A percentile compares a stretch with the other conserved stretches of the same genome.
These are phyloP conservation scores for Taphrina betulina DNA, from an alignment of 1,139 yeast genomes.

Conservation along the genomic window DNA sequence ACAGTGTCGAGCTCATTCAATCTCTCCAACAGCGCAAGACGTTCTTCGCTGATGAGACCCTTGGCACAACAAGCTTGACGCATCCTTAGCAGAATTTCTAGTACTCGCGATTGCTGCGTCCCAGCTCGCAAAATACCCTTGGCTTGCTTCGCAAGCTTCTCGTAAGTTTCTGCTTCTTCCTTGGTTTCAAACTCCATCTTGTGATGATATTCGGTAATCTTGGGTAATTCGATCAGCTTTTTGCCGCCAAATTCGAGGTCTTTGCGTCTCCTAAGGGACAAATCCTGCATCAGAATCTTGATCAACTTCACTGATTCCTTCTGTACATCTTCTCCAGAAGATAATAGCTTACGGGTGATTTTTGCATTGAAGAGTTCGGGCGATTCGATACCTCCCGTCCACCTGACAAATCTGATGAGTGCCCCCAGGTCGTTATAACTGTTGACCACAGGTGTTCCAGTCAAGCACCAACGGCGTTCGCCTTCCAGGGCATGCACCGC, in stretches of 20 bases:
- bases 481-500: constrained; percentile 67
- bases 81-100: constrained; percentile 77
- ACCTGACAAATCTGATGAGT: constrained; percentile 71
- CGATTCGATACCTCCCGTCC: constrained; percentile 82
- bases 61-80: constrained; percentile 89
- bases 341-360: constrained; percentile 51
- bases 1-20: constrained; percentile 27
- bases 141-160: constrained; percentile 68
- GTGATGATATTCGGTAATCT: constrained; percentile 46
- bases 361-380: constrained; percentile 69
- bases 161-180: constrained; percentile 64
- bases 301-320: constrained; percentile 70
- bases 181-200: constrained; percentile 57
- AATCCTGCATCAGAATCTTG: constrained; percentile 78
- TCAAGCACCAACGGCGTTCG: constrained; percentile 75
- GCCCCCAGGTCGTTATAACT: constrained; percentile 83
- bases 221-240: constrained; percentile 74
- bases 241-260: constrained; percentile 68
- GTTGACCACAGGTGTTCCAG: constrained; percentile 94
- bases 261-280: constrained; percentile 80
- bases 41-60: constrained; percentile 39
- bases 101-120: constrained; percentile 70
- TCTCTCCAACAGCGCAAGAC: constrained; percentile 28
- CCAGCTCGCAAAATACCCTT: constrained; percentile 67
- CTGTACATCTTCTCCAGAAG: constrained; percentile 13